These are phyloP conservation scores for Kwoniella botswanensis DNA, from an alignment of 768 basidiomycete species.

Conservation along the genomic window DNA sequence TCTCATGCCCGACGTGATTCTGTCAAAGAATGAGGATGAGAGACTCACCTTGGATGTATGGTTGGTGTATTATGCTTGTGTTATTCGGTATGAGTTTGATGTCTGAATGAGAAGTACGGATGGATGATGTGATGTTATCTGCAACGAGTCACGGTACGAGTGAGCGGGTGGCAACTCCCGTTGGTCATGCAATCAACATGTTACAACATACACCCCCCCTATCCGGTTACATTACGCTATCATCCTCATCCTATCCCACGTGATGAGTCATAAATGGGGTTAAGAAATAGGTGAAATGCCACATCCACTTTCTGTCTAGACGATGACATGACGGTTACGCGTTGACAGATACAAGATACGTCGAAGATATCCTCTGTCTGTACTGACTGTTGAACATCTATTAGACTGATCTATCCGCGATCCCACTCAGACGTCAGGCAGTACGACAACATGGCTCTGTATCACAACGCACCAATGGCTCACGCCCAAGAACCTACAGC, in stretches of 20 bases:
- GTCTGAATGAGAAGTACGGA: not conserved
- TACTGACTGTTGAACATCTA: no score
- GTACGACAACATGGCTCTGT: conserved; percentile 42
- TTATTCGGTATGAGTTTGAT: not conserved
- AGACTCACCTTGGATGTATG: not conserved
- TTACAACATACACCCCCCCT: not conserved
- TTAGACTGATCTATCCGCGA: no score
- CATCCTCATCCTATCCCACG: not conserved
- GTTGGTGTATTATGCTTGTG: not conserved
- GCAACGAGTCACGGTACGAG: not conserved
- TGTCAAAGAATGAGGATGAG: no score
- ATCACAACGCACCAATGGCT: conserved; percentile 32
- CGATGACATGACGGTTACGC: conserved; percentile 13
- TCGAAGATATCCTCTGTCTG: no score
- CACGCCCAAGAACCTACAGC: conserved; percentile 33
- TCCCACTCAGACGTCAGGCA: no score
- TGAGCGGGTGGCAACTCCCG: conserved; percentile 16
- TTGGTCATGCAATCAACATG: conserved; percentile 2
- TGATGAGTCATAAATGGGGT: conserved; percentile 1
- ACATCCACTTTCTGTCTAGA: not conserved
- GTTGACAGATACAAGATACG: not conserved
- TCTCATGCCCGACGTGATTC: not conserved
- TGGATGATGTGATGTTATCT: not conserved
- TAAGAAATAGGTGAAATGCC: not conserved
- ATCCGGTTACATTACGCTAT: not conserved